Evolutionary conservation across 129 eudicot genomes (phyloP), one percentile per base, ranked within the genome.

Genomic region (Heracleum sosnowskyi): DNA sequence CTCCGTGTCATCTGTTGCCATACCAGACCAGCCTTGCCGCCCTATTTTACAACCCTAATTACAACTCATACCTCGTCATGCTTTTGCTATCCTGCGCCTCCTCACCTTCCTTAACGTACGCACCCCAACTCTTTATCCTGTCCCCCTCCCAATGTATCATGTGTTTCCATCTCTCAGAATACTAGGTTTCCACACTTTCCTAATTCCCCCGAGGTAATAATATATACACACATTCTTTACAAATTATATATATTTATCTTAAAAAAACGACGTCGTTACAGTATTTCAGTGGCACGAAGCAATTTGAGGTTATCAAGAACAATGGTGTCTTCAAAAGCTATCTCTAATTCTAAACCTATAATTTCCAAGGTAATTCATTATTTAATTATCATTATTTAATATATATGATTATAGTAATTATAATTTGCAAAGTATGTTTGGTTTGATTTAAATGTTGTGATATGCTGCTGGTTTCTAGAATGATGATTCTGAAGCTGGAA

Each of bases 181-280:
- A 82, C 64, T 60, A 81, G 82, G 46, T 72, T 78, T 24, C 76
- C 31, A 44, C 57, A 42, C 79, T 62, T 80, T 29, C 76, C 68
- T 60, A 60, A n/a, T n/a, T 26, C 17, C 11, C 6, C 34, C 68
- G 11, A 60, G 68, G 68, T 60, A 60, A 60, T n/a, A 57, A 49
- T 17, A 16, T 8, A 47, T 5, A 49, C 57, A 17, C 1, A 44
- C 16, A 44, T 2, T 20, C 11, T 24, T 7, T 24, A 57, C 63
- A 0, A 53, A 53, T 53, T 20, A 53, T 22, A 24, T 57, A 7
- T 57, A 24, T 57, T 9, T 22, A n/a, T 10, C 6, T n/a, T 0
- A 3, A 4, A 4, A 4, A 28, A 29, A 31, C 72, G 60, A 49
- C 39, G 36, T 6, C 33, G 44, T 79, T 63, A 42, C 69, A 73